Evolutionary conservation across 495 filamentous ascomycete species (phyloP), one percentile per base, ranked within the genome.

Genomic region (Sabuloglossum arenarium): DNA sequence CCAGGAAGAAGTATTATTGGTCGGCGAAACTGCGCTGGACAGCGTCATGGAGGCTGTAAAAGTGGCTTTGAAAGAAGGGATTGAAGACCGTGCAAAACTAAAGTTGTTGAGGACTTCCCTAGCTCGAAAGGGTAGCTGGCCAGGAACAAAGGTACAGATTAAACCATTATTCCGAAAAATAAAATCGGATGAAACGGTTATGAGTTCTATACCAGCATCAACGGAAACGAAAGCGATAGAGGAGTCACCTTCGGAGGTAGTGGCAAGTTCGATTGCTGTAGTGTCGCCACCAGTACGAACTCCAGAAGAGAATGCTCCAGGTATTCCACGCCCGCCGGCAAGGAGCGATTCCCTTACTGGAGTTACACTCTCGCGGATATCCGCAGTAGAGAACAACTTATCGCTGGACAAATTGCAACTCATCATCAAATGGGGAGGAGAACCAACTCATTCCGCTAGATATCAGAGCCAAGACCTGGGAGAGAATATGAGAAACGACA

Each of bases 361-460:
- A 32, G 78, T 89, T 12, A 94, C 87, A 3, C 79, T 93, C 66
- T 94, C 88, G 31, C 79, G 89, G 43, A 88, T 89, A 58, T 88
- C 88, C 16, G 88, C 88, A 1, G 85, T 77, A 25, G 89, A 94
- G 60, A 85, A 93, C 61, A 88, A 85, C 63, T 76, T 94, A 8
- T 79, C 88, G 29, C 73, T 98, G 11, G 93, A 97, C 64, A 98
- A 98, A 67, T 72, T 98, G 37, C 91, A 98, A 65, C 77, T 98
- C 54, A 91, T 98, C 49, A 91, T 98, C 65, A 98, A 98, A 64
- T 98, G 91, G 93, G 93, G 91, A 59, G 91, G 91, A 21, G 91
- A 98, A 67, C 91, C 93, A 32, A 98, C 91, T 0, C 93, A 98
- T 69, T 93, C 90, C 16, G 93, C 91, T 19, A 79, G 93, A 39